Evolutionary conservation across 176 grass and related monocot genomes (phyloP).

Genomic region (Tillandsia leiboldiana): DNA sequence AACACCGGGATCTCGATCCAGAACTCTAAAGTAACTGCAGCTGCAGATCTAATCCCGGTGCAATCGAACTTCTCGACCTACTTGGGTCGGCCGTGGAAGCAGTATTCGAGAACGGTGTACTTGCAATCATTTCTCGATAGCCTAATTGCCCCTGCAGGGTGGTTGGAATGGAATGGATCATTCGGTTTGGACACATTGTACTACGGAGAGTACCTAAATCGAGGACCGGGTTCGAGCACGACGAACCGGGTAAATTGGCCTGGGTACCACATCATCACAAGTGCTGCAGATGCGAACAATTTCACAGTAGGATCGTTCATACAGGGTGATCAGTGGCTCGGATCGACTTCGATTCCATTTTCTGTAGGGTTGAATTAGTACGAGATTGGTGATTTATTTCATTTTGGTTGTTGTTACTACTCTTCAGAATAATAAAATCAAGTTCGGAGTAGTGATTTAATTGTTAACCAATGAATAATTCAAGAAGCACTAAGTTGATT

Average conservation of each 20-base stretch:
- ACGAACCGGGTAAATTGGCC: conserved; percentile 35
- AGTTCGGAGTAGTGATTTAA: not conserved
- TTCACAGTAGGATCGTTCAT: conserved; percentile 65
- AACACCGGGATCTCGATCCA: conserved; percentile 83
- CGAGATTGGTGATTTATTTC: not conserved
- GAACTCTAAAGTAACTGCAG: conserved; percentile 52
- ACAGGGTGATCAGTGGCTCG: conserved; percentile 58
- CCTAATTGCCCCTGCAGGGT: conserved; percentile 39
- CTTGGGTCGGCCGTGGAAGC: conserved; percentile 69
- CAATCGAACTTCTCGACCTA: conserved; percentile 36
- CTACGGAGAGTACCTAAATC: conserved; percentile 71
- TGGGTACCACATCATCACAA: conserved; percentile 48
- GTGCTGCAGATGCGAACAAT: conserved; percentile 27
- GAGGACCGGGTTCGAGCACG: conserved; percentile 32
- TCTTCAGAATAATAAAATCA: too few relatives aligned
- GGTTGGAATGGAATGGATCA: conserved; percentile 47
- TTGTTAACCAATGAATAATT: not conserved
- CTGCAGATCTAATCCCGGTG: conserved; percentile 35
- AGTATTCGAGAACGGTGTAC: conserved; percentile 60
- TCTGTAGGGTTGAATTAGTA: conserved; percentile 30
- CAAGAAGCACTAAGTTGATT: not conserved
- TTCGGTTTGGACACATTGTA: conserved; percentile 73
- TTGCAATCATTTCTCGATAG: conserved; percentile 43
- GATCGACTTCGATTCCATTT: conserved; percentile 45
- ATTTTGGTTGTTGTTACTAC: too few relatives aligned